A percentile compares a stretch with the other conserved stretches of the same genome.
These are phyloP conservation scores for Macadamia tetraphylla DNA, from an alignment of 164 flowering plant species.

Conservation along the genomic window DNA sequence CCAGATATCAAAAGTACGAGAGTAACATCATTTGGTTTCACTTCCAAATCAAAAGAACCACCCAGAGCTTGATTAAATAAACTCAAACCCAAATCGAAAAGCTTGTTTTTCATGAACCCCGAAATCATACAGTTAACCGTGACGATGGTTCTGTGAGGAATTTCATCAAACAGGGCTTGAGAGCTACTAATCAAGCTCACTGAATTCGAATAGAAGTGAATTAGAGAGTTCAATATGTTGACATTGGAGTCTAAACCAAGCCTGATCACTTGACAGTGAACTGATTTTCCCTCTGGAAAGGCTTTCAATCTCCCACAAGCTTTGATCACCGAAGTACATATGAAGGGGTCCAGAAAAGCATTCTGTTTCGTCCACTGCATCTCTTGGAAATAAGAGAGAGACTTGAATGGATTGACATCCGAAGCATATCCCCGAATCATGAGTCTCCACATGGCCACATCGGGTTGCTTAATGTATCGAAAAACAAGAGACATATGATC, in stretches of 20 bases:
- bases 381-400: constrained; percentile 19
- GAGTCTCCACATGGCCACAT: constrained; percentile 7
- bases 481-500: constrained; percentile 9
- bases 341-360: constrained; percentile 16
- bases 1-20: constrained; percentile 27
- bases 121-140: constrained; percentile 26
- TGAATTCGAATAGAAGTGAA: constrained; percentile 19
- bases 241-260: constrained; percentile 22
- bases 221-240: constrained; percentile 22
- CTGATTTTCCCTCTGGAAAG: constrained; percentile 22
- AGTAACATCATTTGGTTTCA: constrained; percentile 23
- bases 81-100: constrained; percentile 16
- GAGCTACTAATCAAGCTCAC: constrained; percentile 15
- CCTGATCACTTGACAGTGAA: constrained; percentile 22
- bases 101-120: constrained; percentile 20
- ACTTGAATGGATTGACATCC: constrained; percentile 12
- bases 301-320: constrained; percentile 20
- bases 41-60: constrained; percentile 13
- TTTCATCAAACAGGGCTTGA: constrained; percentile 16
- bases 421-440: constrained; percentile 17
- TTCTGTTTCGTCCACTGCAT: constrained; percentile 1
- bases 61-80: constrained; percentile 19
- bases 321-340: constrained; percentile 26
- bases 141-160: constrained; percentile 20
- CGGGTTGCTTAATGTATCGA: constrained; percentile 8